Conservation (phyloP, 2,329 filamentous ascomycete genomes). For the Curvularia lunata region DNA sequence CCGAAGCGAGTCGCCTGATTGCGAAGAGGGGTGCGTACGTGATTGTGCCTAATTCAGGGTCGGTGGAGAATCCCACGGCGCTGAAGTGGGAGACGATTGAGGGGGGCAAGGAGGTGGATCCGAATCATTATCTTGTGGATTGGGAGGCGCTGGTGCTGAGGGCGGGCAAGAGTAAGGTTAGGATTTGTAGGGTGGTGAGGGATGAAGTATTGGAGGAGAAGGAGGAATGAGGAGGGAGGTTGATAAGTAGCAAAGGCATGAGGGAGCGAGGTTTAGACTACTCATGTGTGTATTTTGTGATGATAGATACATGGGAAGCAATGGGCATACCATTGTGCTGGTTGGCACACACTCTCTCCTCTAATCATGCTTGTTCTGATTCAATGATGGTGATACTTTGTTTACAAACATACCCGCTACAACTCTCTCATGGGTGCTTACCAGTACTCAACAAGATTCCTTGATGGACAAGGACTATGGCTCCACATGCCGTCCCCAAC, state of each 20-base stretch:
- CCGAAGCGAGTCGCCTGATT: constrained; percentile 66
- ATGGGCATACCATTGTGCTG: not conserved
- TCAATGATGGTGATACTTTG: not conserved
- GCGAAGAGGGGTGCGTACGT: constrained; percentile 65
- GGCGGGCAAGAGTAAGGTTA: constrained; percentile 66
- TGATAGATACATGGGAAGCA: not conserved
- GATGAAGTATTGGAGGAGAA: constrained; percentile 50
- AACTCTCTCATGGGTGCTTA: not conserved
- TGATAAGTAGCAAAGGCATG: not conserved
- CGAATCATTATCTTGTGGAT: constrained; percentile 65
- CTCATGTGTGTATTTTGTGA: not conserved
- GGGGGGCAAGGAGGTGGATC: constrained; percentile 64
- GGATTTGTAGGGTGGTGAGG: constrained; percentile 61
- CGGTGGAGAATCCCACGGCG: constrained; percentile 46
- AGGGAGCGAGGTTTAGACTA: not conserved
- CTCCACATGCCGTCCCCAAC: not conserved
- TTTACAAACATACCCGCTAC: not conserved
- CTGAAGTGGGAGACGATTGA: constrained; percentile 70
- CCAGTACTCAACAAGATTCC: not conserved
- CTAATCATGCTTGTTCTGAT: not conserved
- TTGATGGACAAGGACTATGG: not conserved
- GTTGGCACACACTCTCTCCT: not conserved
- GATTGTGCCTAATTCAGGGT: constrained; percentile 52
- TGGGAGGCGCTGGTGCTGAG: constrained; percentile 61
- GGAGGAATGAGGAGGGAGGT: not conserved